Conservation (phyloP, 352 stramenopile species). For the Sclerospora graminicola region DNA sequence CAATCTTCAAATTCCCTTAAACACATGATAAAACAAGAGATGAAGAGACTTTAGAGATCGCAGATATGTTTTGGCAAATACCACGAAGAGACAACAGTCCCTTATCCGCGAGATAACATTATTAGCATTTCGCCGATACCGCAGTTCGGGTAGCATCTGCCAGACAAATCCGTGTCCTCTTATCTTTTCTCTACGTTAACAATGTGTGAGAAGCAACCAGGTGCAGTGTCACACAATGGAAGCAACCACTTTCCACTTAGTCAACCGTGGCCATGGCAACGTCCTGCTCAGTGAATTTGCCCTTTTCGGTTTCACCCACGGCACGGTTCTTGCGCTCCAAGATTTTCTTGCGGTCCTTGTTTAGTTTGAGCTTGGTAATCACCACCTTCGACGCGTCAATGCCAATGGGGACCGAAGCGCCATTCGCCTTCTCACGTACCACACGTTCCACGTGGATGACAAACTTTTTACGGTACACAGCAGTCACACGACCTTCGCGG, state of each 20-base stretch:
- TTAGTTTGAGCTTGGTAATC: constrained; percentile 99
- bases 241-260: constrained; percentile 35
- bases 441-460: constrained; percentile 99
- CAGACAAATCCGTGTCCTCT: too few species aligned
- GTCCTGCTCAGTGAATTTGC: constrained; percentile 86
- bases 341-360: constrained; percentile 99
- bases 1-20: too few species aligned
- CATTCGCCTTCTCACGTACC: constrained; percentile 98
- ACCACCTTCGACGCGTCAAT: constrained; percentile 97
- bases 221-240: too few species aligned
- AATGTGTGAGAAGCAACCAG: too few species aligned
- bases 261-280: constrained; percentile 85
- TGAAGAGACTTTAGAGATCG: too few species aligned
- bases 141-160: too few species aligned
- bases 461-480: constrained; percentile 99
- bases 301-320: constrained; percentile 66
- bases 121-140: too few species aligned
- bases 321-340: constrained; percentile 97
- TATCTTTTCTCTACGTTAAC: too few species aligned
- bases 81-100: too few species aligned
- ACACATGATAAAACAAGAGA: too few species aligned
- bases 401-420: constrained; percentile 91
- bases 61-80: too few species aligned
- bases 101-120: too few species aligned
- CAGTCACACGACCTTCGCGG: constrained; percentile 97